A percentile compares a stretch with the other conserved stretches of the same genome.
phyloP scores from a whole-genome alignment of 495 filamentous ascomycete genomes.

The Immersiella caudata region DNA sequence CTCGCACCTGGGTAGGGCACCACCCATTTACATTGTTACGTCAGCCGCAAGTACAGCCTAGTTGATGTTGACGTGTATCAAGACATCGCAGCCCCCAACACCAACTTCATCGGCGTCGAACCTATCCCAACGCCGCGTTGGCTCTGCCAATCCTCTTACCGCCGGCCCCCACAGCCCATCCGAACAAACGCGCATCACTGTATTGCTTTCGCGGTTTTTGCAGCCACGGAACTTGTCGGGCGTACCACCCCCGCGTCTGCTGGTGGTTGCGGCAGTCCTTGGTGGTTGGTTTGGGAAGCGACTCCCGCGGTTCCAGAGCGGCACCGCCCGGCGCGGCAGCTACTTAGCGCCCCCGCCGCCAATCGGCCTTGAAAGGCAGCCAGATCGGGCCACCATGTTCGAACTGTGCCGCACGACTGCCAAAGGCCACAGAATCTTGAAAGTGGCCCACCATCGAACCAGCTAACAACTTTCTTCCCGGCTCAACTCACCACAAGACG shows the following conservation, averaged over 20 bases:
- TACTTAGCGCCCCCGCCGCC: background rate
- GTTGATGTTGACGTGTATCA: background rate
- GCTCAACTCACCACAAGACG: background rate
- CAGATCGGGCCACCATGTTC: background rate
- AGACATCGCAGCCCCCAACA: background rate
- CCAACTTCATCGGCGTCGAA: background rate
- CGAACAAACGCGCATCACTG: background rate
- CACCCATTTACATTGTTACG: background rate
- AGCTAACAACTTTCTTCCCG: background rate
- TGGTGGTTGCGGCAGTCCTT: background rate
- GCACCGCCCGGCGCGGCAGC: background rate
- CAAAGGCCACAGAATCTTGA: background rate
- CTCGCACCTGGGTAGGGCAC: background rate
- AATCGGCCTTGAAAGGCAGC: too few species aligned
- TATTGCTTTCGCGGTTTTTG: background rate
- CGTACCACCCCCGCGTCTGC: background rate
- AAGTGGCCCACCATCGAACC: background rate
- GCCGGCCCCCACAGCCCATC: background rate
- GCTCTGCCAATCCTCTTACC: background rate
- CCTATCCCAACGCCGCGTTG: background rate
- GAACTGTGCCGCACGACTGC: background rate
- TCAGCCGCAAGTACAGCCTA: background rate
- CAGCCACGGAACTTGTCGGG: background rate
- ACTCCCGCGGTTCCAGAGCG: background rate
- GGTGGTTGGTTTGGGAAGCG: background rate